phyloP scores from a whole-genome alignment of 345 rosid genomes.

The Angophora floribunda region DNA sequence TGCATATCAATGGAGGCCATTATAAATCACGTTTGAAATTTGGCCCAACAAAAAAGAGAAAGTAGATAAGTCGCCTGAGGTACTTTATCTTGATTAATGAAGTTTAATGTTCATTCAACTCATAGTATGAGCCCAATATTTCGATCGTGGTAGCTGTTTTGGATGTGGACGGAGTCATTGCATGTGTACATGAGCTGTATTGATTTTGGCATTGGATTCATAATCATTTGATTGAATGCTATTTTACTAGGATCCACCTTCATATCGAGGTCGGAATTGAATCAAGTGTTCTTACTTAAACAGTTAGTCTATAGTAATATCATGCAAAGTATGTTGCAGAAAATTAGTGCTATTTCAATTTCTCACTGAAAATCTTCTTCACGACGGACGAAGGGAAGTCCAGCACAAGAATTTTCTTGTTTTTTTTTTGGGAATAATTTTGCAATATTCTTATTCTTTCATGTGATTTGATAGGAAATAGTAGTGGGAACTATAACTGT shows the following conservation, averaged over 20 bases:
- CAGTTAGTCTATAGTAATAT: background rate
- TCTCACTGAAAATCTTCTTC: background rate
- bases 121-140: background rate
- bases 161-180: background rate
- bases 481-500: background rate
- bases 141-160: background rate
- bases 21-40: background rate
- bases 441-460: background rate
- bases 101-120: background rate
- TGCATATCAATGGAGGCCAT: background rate
- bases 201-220: background rate
- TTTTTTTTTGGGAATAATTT: background rate
- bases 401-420: background rate
- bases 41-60: background rate
- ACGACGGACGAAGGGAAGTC: background rate
- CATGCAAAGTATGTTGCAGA: background rate
- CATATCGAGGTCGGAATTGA: background rate
- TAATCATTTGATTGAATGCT: background rate
- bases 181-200: background rate
- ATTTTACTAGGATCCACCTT: background rate
- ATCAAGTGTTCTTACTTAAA: background rate
- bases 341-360: background rate
- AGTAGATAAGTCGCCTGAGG: background rate
- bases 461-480: background rate
- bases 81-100: background rate